phyloP scores from a whole-genome alignment of 139 green algal species.

The Marvania coccoides region DNA sequence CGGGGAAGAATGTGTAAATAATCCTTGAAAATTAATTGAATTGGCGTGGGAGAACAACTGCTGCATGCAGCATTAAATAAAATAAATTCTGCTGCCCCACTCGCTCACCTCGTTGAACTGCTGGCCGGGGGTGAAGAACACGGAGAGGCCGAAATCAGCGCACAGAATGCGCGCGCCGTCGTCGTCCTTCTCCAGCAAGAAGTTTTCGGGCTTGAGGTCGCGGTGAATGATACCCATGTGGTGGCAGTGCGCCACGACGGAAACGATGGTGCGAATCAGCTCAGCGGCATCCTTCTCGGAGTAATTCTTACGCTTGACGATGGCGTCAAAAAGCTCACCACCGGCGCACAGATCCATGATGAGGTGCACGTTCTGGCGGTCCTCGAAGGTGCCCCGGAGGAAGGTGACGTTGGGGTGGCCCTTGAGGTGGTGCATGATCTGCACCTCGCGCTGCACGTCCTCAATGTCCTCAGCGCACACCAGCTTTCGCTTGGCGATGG shows the following conservation, averaged over 20 bases:
- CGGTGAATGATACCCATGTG: constrained; percentile 89
- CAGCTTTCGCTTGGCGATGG: constrained; percentile 78
- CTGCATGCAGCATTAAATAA: not conserved
- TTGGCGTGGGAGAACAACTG: not conserved
- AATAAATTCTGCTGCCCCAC: constrained; percentile 9
- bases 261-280: constrained; percentile 81
- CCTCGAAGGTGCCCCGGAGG: constrained; percentile 68
- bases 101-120: constrained; percentile 70
- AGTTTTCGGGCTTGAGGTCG: constrained; percentile 95
- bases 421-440: constrained; percentile 90
- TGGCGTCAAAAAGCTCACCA: constrained; percentile 96
- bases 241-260: constrained; percentile 90
- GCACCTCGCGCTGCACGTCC: constrained; percentile 90
- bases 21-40: constrained; percentile 8
- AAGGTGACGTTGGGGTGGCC: constrained; percentile 74
- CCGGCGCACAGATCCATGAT: constrained; percentile 86
- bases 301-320: constrained; percentile 50
- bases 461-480: constrained; percentile 80
- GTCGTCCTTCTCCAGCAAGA: constrained; percentile 75
- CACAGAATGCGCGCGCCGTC: constrained; percentile 69
- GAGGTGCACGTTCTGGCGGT: constrained; percentile 71
- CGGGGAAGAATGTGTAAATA: too few relatives aligned
- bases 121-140: constrained; percentile 87
- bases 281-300: constrained; percentile 76
- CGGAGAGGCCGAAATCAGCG: constrained; percentile 89